phyloP scores from a whole-genome alignment of 2,329 filamentous ascomycete species.

The Sporothrix brunneoviolacea region DNA sequence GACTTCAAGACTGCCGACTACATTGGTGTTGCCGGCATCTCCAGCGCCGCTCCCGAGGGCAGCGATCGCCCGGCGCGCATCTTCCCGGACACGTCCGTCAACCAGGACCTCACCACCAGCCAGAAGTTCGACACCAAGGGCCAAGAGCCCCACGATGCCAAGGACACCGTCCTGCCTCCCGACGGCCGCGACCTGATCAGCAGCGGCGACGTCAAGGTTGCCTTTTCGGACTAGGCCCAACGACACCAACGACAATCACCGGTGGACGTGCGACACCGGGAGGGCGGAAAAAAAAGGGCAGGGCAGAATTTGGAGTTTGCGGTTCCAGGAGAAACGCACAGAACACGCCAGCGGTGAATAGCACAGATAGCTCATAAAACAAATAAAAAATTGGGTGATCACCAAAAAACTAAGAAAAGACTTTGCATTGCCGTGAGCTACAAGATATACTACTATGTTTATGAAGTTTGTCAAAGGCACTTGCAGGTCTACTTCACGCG shows the following conservation, averaged over 20 bases:
- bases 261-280: no score
- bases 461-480: no score
- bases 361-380: no score
- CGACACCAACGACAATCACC: no score
- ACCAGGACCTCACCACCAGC: background rate
- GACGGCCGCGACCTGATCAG: slow-evolving; percentile 2
- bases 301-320: background rate
- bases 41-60: background rate
- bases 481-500: no score
- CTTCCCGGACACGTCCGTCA: slow-evolving; percentile 12
- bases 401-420: no score
- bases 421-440: no score
- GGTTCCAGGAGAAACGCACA: background rate
- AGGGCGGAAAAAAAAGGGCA: no score
- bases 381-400: no score
- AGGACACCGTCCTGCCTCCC: slow-evolving; percentile 6
- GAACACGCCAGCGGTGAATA: no score
- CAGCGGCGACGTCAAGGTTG: slow-evolving; percentile 5
- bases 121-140: background rate
- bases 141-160: background rate
- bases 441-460: no score
- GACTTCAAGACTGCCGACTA: slow-evolving; percentile 17
- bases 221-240: slow-evolving; percentile 5
- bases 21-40: slow-evolving; percentile 10
- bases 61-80: background rate